Evolutionary conservation across 1,284 basidiomycete species (phyloP).

Genomic region (Pseudozyma sp.): DNA sequence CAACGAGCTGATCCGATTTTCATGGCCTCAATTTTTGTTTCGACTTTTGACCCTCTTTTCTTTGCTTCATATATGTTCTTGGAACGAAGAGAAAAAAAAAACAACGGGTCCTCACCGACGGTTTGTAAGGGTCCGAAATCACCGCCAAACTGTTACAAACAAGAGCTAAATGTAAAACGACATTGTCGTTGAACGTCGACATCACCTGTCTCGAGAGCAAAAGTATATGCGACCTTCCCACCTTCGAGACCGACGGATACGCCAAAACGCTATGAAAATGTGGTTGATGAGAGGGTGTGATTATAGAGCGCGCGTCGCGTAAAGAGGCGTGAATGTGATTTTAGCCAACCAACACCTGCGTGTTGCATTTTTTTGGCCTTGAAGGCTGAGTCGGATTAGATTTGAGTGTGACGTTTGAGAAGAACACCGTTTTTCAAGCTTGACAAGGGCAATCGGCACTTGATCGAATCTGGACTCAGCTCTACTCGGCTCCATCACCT

Average conservation of each 20-base stretch:
- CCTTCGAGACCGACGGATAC: neutral
- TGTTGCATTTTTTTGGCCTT: neutral
- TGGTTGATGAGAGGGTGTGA: slow-evolving; percentile 1
- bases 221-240: no score
- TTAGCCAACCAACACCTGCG: slow-evolving; percentile 16
- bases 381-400: slow-evolving; percentile 18
- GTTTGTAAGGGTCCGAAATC: no score
- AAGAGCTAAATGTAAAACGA: no score
- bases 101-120: no score
- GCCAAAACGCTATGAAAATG: neutral
- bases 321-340: slow-evolving; percentile 18
- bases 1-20: no score
- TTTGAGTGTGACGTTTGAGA: neutral
- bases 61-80: no score
- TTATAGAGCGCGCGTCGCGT: slow-evolving; percentile 29
- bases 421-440: neutral
- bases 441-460: neutral
- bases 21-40: no score
- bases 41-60: no score
- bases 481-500: slow-evolving; percentile 1
- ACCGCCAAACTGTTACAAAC: no score
- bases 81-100: no score
- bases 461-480: neutral
- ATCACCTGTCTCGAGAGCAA: neutral
- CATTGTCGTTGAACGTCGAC: no score